These are phyloP conservation scores for Pseudofabraea citricarpa DNA, from an alignment of 2,329 filamentous ascomycete species.

Conservation along the genomic window DNA sequence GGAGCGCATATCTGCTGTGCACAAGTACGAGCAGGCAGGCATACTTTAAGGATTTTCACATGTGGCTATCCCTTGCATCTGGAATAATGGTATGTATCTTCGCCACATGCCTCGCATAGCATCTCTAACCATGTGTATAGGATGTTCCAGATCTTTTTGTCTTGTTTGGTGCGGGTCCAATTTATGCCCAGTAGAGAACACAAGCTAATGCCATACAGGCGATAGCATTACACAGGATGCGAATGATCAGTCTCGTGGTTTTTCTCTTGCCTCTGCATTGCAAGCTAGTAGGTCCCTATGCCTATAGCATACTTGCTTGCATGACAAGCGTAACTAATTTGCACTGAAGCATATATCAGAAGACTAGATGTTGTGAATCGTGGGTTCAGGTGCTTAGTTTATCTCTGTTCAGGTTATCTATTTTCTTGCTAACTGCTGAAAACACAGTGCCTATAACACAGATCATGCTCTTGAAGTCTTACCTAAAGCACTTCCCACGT, in stretches of 20 bases:
- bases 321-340: background rate
- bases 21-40: no score
- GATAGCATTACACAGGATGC: slow-evolving; percentile 22
- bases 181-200: background rate
- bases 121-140: no score
- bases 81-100: no score
- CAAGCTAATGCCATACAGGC: slow-evolving; percentile 8
- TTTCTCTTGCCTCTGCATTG: slow-evolving; percentile 19
- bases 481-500: slow-evolving; percentile 13
- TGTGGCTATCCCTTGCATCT: no score
- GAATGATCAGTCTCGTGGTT: slow-evolving; percentile 14
- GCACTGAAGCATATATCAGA: slow-evolving; percentile 14
- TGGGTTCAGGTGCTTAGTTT: slow-evolving; percentile 11
- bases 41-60: no score
- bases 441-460: slow-evolving; percentile 18
- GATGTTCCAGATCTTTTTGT: slow-evolving; percentile 13
- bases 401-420: background rate
- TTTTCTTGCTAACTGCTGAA: background rate
- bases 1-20: no score
- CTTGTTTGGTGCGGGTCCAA: slow-evolving; percentile 13
- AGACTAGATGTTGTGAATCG: slow-evolving; percentile 21
- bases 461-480: slow-evolving; percentile 16
- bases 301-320: background rate
- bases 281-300: slow-evolving; percentile 14
- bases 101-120: background rate